Conservation (phyloP, 306 rosid genomes). For the Hippophae tibetana region DNA sequence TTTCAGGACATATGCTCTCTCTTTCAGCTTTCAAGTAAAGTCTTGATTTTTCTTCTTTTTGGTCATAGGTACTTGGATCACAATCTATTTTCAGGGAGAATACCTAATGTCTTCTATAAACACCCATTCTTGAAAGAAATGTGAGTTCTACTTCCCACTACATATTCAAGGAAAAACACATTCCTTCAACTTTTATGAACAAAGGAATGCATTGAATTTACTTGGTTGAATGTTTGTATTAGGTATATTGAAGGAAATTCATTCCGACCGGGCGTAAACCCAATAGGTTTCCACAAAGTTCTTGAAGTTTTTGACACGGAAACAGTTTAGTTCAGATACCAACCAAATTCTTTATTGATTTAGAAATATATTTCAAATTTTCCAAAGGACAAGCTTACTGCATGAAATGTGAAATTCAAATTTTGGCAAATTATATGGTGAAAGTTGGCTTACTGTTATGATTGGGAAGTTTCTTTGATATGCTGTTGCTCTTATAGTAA, state of each 20-base stretch:
- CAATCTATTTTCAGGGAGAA: constrained; percentile 94
- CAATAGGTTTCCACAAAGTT: constrained; percentile 75
- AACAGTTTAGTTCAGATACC: constrained; percentile 46
- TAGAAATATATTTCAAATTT: constrained; percentile 25
- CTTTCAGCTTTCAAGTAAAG: too few relatives aligned
- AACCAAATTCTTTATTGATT: constrained; percentile 11
- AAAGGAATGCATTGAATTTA: constrained; percentile 9
- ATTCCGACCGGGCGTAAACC: constrained; percentile 72
- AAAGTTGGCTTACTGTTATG: too few relatives aligned
- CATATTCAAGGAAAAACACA: background rate
- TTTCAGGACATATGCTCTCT: too few relatives aligned
- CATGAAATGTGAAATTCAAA: too few relatives aligned
- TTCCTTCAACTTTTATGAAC: constrained; percentile 7
- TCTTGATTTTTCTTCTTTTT: constrained; percentile 8
- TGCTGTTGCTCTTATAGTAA: too few relatives aligned
- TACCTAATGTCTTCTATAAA: constrained; percentile 77
- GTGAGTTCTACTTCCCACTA: constrained; percentile 41
- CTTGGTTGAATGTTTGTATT: background rate
- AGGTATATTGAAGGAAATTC: constrained; percentile 92
- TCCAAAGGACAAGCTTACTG: constrained; percentile 22
- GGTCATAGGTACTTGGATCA: constrained; percentile 80
- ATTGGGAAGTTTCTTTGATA: too few relatives aligned
- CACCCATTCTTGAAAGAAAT: constrained; percentile 93
- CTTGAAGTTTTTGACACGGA: constrained; percentile 89
- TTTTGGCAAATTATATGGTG: too few relatives aligned